Evolutionary conservation across 2,329 filamentous ascomycete genomes (phyloP).

Genomic region (Nothopassalora personata): DNA sequence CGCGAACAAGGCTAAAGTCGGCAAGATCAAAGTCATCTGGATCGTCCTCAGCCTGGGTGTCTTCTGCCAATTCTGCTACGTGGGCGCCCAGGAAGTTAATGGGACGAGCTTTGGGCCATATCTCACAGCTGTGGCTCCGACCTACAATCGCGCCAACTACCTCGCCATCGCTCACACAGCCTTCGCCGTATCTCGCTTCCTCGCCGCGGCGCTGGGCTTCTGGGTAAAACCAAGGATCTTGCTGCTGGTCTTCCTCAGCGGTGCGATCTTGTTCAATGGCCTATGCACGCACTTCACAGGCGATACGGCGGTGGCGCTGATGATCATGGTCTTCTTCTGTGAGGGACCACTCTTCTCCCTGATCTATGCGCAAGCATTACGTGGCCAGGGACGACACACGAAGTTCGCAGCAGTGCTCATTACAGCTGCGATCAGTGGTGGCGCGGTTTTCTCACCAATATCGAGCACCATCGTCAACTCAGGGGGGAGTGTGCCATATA

Average conservation of each 20-base stretch:
- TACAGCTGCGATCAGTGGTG: conserved; percentile 51
- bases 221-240: conserved; percentile 55
- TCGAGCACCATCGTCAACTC: conserved; percentile 42
- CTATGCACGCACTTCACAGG: conserved; percentile 49
- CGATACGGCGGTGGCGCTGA: conserved; percentile 41
- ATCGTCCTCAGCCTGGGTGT: conserved; percentile 51
- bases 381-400: conserved; percentile 54
- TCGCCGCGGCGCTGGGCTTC: conserved; percentile 49
- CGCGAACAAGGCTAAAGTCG: conserved; percentile 44
- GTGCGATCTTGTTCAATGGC: conserved; percentile 48
- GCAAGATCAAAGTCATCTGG: conserved; percentile 49
- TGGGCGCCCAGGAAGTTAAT: conserved; percentile 55
- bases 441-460: conserved; percentile 52
- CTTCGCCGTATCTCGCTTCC: conserved; percentile 55
- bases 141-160: conserved; percentile 36
- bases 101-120: conserved; percentile 46
- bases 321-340: conserved; percentile 53
- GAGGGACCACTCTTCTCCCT: conserved; percentile 57
- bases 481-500: conserved; percentile 43
- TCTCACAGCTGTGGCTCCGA: conserved; percentile 36
- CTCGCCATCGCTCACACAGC: conserved; percentile 52
- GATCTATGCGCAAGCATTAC: conserved; percentile 54
- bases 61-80: conserved; percentile 55
- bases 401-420: conserved; percentile 52
- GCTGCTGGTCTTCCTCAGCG: conserved; percentile 50